phyloP scores from a whole-genome alignment of 345 rosid species.

The Garcia nutans region DNA sequence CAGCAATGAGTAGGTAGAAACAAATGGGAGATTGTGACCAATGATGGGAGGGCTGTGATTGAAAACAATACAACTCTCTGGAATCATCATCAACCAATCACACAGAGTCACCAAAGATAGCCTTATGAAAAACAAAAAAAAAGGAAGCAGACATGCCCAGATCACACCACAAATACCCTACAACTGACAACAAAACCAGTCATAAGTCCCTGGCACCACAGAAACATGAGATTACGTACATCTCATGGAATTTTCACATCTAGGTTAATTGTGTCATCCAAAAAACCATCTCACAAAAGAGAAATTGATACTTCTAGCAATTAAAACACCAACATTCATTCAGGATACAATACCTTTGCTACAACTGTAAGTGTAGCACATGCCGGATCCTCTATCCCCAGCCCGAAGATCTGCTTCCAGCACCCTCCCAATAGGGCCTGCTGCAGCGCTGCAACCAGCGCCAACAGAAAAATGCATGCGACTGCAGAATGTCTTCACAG shows the following conservation, averaged over 20 bases:
- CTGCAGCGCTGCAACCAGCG: constrained; percentile 97
- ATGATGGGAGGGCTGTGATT: too few relatives aligned
- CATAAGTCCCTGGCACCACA: neutral
- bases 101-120: neutral
- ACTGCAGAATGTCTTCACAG: constrained; percentile 95
- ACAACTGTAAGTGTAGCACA: constrained; percentile 95
- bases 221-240: neutral
- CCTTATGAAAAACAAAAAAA: neutral
- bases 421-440: constrained; percentile 97
- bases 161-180: neutral
- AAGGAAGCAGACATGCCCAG: neutral
- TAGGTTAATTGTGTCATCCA: neutral
- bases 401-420: constrained; percentile 93
- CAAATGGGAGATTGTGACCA: too few relatives aligned
- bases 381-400: constrained; percentile 87
- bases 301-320: neutral
- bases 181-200: neutral
- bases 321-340: constrained; percentile 9
- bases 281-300: neutral
- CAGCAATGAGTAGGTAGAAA: too few relatives aligned
- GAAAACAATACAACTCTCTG: too few relatives aligned
- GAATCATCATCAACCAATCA: too few relatives aligned
- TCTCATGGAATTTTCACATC: neutral
- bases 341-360: constrained; percentile 65
- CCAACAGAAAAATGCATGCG: constrained; percentile 95